Conservation (phyloP, 108 stramenopile species). For the Pseudonitzschia delicatissima region DNA sequence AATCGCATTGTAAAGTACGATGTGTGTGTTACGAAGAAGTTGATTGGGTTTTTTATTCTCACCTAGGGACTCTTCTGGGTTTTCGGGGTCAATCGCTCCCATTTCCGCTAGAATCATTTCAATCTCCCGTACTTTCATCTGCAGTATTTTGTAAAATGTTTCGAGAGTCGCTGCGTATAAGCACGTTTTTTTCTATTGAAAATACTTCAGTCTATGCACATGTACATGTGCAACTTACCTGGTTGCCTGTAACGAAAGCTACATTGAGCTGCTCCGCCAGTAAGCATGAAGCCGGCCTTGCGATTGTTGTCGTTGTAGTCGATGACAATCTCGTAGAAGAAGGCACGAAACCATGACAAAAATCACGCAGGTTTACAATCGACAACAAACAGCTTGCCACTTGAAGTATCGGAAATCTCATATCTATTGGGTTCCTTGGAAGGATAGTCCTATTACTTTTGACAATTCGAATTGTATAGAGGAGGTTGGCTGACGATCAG, state of each 20-base stretch:
- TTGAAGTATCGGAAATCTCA: too few relatives aligned
- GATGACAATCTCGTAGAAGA: neutral
- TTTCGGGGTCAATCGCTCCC: constrained; percentile 18
- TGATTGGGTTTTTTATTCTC: constrained; percentile 2
- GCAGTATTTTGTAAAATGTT: neutral
- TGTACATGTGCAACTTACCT: constrained; percentile 53
- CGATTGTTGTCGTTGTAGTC: neutral
- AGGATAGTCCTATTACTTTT: too few relatives aligned
- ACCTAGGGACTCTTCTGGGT: constrained; percentile 17
- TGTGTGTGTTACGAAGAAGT: neutral
- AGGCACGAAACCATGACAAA: neutral
- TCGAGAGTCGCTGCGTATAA: too few relatives aligned
- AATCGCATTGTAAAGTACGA: constrained; percentile 17
- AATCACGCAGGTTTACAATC: too few relatives aligned
- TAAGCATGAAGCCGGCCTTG: neutral
- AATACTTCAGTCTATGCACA: neutral
- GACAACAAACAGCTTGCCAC: too few relatives aligned
- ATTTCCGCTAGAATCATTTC: constrained; percentile 68
- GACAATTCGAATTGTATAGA: too few relatives aligned
- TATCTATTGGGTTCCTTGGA: too few relatives aligned
- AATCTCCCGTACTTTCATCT: constrained; percentile 53
- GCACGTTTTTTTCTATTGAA: neutral
- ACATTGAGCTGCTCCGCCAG: constrained; percentile 53
- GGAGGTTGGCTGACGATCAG: too few relatives aligned
- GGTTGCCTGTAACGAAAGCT: constrained; percentile 84